These are phyloP conservation scores for Lasiosphaeriaceae sp. DNA, from an alignment of 495 filamentous ascomycete genomes.

Conservation along the genomic window DNA sequence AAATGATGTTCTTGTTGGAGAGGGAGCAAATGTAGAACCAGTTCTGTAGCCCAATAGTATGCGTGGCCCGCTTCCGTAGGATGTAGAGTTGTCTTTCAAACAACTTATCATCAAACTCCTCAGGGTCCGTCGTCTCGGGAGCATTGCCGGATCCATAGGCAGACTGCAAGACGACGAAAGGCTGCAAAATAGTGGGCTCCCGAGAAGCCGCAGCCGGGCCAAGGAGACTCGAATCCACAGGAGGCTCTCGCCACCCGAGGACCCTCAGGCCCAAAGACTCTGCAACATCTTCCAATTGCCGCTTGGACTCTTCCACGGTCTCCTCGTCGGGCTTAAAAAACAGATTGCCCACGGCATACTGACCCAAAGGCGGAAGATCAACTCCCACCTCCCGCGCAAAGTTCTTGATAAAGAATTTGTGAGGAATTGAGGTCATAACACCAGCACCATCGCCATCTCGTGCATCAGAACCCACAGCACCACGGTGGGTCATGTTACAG, in stretches of 20 bases:
- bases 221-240: conserved; percentile 85
- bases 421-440: conserved; percentile 99
- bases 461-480: conserved; percentile 95
- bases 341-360: conserved; percentile 96
- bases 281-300: conserved; percentile 87
- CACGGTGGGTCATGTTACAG: conserved; percentile 99
- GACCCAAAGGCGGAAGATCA: conserved; percentile 79
- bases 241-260: conserved; percentile 95
- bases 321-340: conserved; percentile 98
- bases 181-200: conserved; percentile 92
- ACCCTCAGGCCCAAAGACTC: conserved; percentile 82
- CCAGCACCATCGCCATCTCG: conserved; percentile 97
- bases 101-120: conserved; percentile 73
- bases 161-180: conserved; percentile 85
- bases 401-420: conserved; percentile 98
- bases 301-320: conserved; percentile 79
- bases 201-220: conserved; percentile 90
- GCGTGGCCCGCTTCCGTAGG: conserved; percentile 89
- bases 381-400: conserved; percentile 87
- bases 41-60: conserved; percentile 91
- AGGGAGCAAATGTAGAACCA: conserved; percentile 99
- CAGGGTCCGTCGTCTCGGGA: conserved; percentile 73
- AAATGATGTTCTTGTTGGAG: conserved; percentile 98
- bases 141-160: conserved; percentile 83
- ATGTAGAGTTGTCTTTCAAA: conserved; percentile 96